Percentiles rank a stretch among this genome's conserved stretches.
Conservation (phyloP, 345 rosid species). For the Nasturtium officinale region DNA sequence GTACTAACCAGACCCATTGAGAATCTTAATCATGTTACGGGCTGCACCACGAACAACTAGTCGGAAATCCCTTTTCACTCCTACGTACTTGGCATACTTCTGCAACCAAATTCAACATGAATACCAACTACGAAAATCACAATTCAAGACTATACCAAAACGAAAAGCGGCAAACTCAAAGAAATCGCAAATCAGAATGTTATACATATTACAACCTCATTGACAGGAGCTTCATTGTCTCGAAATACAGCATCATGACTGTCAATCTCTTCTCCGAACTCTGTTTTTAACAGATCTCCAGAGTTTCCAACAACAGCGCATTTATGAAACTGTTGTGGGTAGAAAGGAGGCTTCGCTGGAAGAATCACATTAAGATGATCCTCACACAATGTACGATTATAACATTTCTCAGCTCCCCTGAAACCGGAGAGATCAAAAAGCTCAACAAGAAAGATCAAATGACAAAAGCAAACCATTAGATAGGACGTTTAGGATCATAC, state of each 20-base stretch:
- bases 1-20: conserved; percentile 73
- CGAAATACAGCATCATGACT: conserved; percentile 91
- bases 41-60: conserved; percentile 97
- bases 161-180: not conserved
- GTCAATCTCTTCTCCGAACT: conserved; percentile 90
- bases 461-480: conserved; percentile 13
- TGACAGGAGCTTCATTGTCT: conserved; percentile 97
- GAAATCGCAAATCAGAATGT: conserved; percentile 11
- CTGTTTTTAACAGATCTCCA: conserved; percentile 85
- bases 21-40: conserved; percentile 85
- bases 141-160: not conserved
- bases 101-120: conserved; percentile 40
- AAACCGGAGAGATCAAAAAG: conserved; percentile 29
- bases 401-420: conserved; percentile 89
- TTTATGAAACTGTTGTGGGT: conserved; percentile 70
- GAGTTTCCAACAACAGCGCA: conserved; percentile 98
- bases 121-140: not conserved
- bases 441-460: conserved; percentile 25
- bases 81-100: conserved; percentile 91
- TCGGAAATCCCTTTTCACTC: conserved; percentile 91
- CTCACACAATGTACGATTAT: conserved; percentile 81
- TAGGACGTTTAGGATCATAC: conserved; percentile 49
- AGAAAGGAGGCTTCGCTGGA: conserved; percentile 89
- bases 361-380: conserved; percentile 80
- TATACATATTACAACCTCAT: conserved; percentile 51